Evolutionary conservation across 305 asterid genomes (phyloP).

Genomic region (Coffea humblotiana): DNA sequence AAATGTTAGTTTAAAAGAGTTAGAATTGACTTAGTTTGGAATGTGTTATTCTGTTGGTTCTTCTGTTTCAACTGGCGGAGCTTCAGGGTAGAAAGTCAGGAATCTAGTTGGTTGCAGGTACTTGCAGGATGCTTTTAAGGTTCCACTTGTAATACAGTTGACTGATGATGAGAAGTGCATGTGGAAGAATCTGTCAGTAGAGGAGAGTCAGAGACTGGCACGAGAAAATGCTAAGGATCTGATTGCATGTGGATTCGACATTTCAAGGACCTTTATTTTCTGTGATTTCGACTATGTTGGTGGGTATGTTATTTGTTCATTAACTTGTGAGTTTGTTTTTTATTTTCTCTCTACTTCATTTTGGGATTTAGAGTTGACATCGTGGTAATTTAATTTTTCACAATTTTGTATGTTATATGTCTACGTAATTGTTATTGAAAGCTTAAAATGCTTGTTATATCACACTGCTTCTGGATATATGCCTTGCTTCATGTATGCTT

Average conservation of each 20-base stretch:
- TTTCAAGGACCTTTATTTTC: constrained; percentile 89
- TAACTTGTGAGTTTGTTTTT: neutral
- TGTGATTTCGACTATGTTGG: constrained; percentile 89
- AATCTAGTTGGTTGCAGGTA: constrained; percentile 38
- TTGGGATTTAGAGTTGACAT: too few relatives aligned
- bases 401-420: too few relatives aligned
- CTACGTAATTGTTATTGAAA: too few relatives aligned
- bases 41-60: constrained; percentile 3
- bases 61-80: neutral
- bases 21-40: neutral
- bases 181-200: constrained; percentile 92
- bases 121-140: constrained; percentile 94
- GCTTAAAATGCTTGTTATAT: too few relatives aligned
- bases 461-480: too few relatives aligned
- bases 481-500: too few relatives aligned
- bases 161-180: constrained; percentile 97
- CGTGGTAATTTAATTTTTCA: too few relatives aligned
- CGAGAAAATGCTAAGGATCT: constrained; percentile 97
- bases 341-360: too few relatives aligned
- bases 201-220: constrained; percentile 92
- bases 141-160: constrained; percentile 88
- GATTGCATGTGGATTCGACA: constrained; percentile 94
- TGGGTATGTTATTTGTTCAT: constrained; percentile 53
- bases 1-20: too few relatives aligned
- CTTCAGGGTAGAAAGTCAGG: neutral